These are phyloP conservation scores for Saccharomycopsis guyanensis DNA, from an alignment of 805 yeast species.

Conservation along the genomic window DNA sequence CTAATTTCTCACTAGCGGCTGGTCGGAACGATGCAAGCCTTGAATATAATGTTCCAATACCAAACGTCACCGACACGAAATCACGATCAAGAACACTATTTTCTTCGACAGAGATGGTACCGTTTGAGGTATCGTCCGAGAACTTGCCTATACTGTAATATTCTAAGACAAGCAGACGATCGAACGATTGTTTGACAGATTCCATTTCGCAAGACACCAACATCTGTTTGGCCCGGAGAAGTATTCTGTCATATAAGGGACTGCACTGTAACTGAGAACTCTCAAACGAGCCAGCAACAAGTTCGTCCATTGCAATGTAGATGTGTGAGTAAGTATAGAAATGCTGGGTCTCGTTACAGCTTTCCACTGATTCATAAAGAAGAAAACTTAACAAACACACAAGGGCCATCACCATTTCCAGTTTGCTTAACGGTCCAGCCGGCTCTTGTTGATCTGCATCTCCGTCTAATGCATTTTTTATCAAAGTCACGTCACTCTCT, in stretches of 20 bases:
- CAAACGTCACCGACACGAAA: slow-evolving; percentile 33
- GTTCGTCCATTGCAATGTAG: slow-evolving; percentile 10
- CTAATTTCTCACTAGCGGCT: slow-evolving; percentile 28
- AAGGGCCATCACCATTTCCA: neutral
- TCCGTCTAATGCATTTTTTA: neutral
- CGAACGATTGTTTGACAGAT: neutral
- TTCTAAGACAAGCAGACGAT: neutral
- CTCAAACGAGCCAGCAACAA: neutral
- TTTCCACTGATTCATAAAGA: slow-evolving; percentile 1
- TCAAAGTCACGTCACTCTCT: neutral
- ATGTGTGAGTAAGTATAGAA: slow-evolving; percentile 8
- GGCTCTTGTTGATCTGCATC: neutral
- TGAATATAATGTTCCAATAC: slow-evolving; percentile 35
- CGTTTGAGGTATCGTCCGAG: neutral
- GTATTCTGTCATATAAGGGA: neutral
- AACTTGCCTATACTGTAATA: slow-evolving; percentile 2
- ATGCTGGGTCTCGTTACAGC: neutral
- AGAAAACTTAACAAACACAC: neutral
- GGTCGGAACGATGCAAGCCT: slow-evolving; percentile 29
- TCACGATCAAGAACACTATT: neutral
- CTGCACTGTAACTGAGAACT: neutral
- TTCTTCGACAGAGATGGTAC: neutral
- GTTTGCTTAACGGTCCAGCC: neutral
- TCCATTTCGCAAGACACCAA: neutral
- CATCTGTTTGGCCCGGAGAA: neutral